phyloP scores from a whole-genome alignment of 371 early-diverging fungal species.

The Blyttiomyces sp. region DNA sequence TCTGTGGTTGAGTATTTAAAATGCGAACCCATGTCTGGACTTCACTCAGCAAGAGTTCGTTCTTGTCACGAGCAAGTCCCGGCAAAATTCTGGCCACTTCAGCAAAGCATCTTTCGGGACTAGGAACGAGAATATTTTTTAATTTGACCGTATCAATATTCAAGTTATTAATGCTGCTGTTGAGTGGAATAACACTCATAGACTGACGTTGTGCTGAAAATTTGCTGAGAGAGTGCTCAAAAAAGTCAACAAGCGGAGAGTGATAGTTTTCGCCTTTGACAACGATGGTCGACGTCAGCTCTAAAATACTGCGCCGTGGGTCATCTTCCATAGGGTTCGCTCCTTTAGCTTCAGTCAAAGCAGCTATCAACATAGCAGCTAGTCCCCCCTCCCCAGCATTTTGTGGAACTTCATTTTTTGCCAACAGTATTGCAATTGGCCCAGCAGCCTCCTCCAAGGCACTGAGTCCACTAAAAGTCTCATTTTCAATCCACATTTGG shows the following conservation, averaged over 20 bases:
- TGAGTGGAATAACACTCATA: conserved; percentile 40
- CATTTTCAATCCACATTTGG: conserved; percentile 50
- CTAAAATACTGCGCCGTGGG: conserved; percentile 19
- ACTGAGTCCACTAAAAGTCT: conserved; percentile 32
- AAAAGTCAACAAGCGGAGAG: conserved; percentile 46
- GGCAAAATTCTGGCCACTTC: conserved; percentile 51
- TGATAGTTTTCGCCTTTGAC: conserved; percentile 3
- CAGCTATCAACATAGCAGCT: conserved; percentile 14
- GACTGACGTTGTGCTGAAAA: conserved; percentile 40
- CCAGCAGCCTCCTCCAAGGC: conserved; percentile 35
- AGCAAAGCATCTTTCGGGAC: conserved; percentile 53
- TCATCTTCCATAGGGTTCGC: neutral
- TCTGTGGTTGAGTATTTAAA: conserved; percentile 45
- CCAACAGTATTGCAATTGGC: conserved; percentile 31
- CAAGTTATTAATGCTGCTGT: conserved; percentile 43
- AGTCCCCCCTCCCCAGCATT: conserved; percentile 29
- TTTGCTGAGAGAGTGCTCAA: conserved; percentile 39
- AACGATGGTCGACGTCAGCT: conserved; percentile 29
- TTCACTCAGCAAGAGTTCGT: conserved; percentile 50
- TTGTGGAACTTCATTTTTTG: conserved; percentile 6
- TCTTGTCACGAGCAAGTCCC: conserved; percentile 50
- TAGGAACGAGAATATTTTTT: conserved; percentile 48
- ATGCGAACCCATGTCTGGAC: conserved; percentile 51
- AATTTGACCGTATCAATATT: conserved; percentile 43
- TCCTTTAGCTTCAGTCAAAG: neutral